Evolutionary conservation across 2,329 filamentous ascomycete species (phyloP), one percentile per base, ranked within the genome.

Genomic region (Coniosporium tulheliwenetii): DNA sequence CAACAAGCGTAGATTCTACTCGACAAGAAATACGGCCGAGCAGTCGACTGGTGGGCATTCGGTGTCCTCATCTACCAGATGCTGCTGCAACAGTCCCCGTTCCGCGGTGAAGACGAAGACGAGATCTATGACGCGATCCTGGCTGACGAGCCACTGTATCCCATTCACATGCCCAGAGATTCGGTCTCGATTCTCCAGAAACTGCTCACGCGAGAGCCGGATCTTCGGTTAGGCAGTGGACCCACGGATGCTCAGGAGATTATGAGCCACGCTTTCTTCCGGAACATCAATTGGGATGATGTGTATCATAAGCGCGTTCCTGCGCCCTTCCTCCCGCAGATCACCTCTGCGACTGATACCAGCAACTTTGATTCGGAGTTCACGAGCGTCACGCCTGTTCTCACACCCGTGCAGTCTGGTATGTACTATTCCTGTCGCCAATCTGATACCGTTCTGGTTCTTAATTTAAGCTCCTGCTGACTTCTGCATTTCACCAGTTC

Each of bases 41-140:
- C 91, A 12, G 91, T 98, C 36, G 91, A 98, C 61, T 98, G 91
- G 91, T 98, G 91, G 91, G 93, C 93, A 5, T 98, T 98, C 62
- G 91, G 91, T 59, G 91, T 98, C 30, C 67, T 98, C 52, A 98
- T 98, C 54, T 98, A 98, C 67, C 91, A 98, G 62, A 98, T 98
- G 93, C 81, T 98, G 43, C 76, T 98, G 38, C 93, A 98, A 58
- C 93, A 98, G 60, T 96, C 89, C 29, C 91, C 91, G 0, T 98
- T 98, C 81, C 81, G 91, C 52, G 91, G 91, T 54, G 93, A 98
- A 61, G 91, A 98, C 52, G 93, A 98, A 57, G 91, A 98, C 58
- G 91, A 98, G 64, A 98, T 98, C 47, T 98, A 98, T 67, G 91
- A 98, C 53, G 89, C 91, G 31, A 96, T 98, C 65, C 75, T 98